These are phyloP conservation scores for Microbotryomycetes sp. DNA, from an alignment of 1,284 basidiomycete genomes.

Conservation along the genomic window DNA sequence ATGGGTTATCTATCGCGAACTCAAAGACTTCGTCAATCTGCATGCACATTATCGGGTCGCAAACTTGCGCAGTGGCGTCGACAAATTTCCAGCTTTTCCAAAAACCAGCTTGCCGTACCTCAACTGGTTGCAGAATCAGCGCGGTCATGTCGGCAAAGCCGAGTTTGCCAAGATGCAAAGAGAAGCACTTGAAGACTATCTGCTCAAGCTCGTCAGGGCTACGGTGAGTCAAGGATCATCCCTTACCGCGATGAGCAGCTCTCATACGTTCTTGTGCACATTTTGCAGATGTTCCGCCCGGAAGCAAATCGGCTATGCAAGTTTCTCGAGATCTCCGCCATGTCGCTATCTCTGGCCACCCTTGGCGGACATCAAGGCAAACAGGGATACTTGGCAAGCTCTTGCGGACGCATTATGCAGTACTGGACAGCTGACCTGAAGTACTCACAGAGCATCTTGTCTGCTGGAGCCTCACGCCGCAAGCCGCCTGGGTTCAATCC, in stretches of 20 bases:
- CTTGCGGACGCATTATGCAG: neutral
- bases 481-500: slow-evolving; percentile 41
- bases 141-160: slow-evolving; percentile 42
- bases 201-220: slow-evolving; percentile 77
- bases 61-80: slow-evolving; percentile 45
- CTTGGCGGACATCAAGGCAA: slow-evolving; percentile 75
- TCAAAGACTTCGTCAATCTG: slow-evolving; percentile 83
- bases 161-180: slow-evolving; percentile 75
- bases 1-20: slow-evolving; percentile 87
- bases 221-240: slow-evolving; percentile 54
- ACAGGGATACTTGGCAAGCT: slow-evolving; percentile 63
- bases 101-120: slow-evolving; percentile 77
- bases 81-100: slow-evolving; percentile 83
- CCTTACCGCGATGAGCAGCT: neutral
- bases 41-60: slow-evolving; percentile 87
- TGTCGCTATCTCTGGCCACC: slow-evolving; percentile 75
- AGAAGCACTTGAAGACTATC: slow-evolving; percentile 77
- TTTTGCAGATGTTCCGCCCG: slow-evolving; percentile 85
- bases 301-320: slow-evolving; percentile 82
- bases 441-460: slow-evolving; percentile 46
- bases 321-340: slow-evolving; percentile 90
- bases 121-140: slow-evolving; percentile 52
- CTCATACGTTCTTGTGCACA: neutral
- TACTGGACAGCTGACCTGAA: slow-evolving; percentile 44
- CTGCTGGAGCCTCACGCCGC: slow-evolving; percentile 42